Conservation (phyloP, 306 rosid species). For the Vigna trinervia region DNA sequence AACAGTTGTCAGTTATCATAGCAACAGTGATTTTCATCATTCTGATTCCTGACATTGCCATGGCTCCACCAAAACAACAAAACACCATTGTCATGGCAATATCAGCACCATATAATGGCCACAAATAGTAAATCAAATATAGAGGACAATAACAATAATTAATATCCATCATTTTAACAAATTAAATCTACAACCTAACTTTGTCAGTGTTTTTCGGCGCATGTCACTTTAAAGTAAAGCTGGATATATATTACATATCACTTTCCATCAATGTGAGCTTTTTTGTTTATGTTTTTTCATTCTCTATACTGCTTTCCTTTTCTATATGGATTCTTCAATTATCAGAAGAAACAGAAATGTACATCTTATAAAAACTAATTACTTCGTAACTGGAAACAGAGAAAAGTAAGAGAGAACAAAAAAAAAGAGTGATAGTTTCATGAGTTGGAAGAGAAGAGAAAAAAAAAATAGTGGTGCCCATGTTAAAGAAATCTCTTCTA, state of each 20-base stretch:
- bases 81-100: not conserved
- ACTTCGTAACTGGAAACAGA: too few relatives aligned
- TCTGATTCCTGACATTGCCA: not conserved
- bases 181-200: not conserved
- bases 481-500: too few relatives aligned
- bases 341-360: too few relatives aligned
- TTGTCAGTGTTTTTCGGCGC: slow-evolving; percentile 18
- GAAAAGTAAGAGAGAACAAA: too few relatives aligned
- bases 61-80: slow-evolving; percentile 20
- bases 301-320: not conserved
- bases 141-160: not conserved
- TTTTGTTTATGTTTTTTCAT: not conserved
- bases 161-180: not conserved
- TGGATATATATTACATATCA: not conserved
- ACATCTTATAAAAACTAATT: too few relatives aligned
- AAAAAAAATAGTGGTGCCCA: too few relatives aligned
- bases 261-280: not conserved
- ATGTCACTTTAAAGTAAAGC: not conserved
- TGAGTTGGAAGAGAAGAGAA: too few relatives aligned
- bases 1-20: slow-evolving; percentile 14
- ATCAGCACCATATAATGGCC: not conserved
- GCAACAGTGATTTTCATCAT: not conserved
- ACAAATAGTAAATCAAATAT: not conserved
- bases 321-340: too few relatives aligned
- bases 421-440: too few relatives aligned